Evolutionary conservation across 1,139 yeast genomes (phyloP).

Genomic region (Suhomyces atakaporum): DNA sequence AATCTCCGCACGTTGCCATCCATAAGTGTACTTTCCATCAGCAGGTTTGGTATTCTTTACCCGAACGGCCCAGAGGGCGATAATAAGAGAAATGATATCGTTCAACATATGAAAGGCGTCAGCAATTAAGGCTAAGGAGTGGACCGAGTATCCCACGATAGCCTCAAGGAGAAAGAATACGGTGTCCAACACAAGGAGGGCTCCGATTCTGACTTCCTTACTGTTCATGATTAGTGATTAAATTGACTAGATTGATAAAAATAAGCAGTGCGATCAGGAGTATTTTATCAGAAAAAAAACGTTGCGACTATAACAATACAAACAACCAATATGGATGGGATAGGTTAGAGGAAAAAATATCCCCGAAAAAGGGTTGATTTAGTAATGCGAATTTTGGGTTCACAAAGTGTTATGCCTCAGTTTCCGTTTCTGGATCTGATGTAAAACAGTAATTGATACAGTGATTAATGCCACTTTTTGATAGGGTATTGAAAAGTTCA

Average conservation of each 20-base stretch:
- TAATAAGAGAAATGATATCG: conserved; percentile 84
- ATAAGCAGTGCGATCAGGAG: background rate
- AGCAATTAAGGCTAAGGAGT: conserved; percentile 89
- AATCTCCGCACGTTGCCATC: conserved; percentile 96
- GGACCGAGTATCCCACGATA: conserved; percentile 82
- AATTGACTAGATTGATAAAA: background rate
- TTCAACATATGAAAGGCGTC: conserved; percentile 98
- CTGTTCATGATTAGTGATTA: conserved; percentile 30
- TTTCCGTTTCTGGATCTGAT: no score
- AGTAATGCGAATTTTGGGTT: no score
- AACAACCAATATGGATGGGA: no score
- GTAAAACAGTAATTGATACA: no score
- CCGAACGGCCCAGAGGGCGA: conserved; percentile 95
- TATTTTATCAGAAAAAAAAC: no score
- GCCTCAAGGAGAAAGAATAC: conserved; percentile 84
- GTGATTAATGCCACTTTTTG: no score
- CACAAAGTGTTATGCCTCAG: no score
- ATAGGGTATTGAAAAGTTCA: no score
- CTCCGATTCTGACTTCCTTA: conserved; percentile 73
- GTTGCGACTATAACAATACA: no score
- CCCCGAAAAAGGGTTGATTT: no score
- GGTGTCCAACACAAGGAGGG: conserved; percentile 76
- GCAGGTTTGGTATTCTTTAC: conserved; percentile 84
- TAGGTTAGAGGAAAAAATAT: no score
- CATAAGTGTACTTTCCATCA: conserved; percentile 87